These are phyloP conservation scores for Psidium guajava DNA, from an alignment of 345 rosid genomes.

Conservation along the genomic window DNA sequence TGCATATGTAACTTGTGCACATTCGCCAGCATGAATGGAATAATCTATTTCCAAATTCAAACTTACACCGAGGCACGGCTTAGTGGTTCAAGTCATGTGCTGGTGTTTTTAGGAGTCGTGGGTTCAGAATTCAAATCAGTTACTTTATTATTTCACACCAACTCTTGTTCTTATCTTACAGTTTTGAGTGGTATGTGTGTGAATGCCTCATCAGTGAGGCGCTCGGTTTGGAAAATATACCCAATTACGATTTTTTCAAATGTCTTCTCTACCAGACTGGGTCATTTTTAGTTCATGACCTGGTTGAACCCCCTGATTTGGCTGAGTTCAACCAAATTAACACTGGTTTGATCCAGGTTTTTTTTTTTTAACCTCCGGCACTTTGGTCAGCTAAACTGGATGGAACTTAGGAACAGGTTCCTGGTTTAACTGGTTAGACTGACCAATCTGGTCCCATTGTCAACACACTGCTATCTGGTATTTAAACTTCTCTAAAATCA, in stretches of 20 bases:
- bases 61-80: neutral
- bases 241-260: neutral
- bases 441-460: neutral
- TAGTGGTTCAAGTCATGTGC: neutral
- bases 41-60: neutral
- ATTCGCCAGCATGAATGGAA: neutral
- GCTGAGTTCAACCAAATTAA: neutral
- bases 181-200: neutral
- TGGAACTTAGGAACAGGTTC: neutral
- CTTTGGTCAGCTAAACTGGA: neutral
- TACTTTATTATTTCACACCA: neutral
- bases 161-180: neutral
- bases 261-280: neutral
- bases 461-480: neutral
- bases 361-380: neutral
- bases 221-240: neutral
- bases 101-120: neutral
- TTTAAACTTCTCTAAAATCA: neutral
- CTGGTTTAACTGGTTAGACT: neutral
- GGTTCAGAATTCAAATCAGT: neutral
- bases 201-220: neutral
- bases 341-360: neutral
- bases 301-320: neutral
- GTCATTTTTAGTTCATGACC: neutral
- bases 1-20: neutral